A percentile compares a stretch with the other conserved stretches of the same genome.
Evolutionary conservation across 129 eudicot species (phyloP).

Genomic region (Rutidosis leptorrhynchoides): DNA sequence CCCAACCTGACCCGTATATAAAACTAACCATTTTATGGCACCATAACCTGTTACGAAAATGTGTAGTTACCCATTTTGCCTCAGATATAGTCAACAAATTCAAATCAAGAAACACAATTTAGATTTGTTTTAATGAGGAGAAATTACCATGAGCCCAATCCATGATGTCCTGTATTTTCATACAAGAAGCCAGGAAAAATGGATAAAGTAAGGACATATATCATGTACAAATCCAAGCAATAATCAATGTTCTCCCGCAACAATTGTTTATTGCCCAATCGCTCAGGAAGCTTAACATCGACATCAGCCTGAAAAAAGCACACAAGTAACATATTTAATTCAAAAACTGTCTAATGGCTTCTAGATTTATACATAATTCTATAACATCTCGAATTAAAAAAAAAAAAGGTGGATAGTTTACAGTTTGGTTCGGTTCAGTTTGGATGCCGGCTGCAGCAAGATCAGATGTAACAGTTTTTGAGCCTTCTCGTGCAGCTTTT

Average conservation of each 20-base stretch:
- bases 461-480: conserved; percentile 68
- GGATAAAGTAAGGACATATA: conserved; percentile 61
- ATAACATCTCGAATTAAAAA: no score
- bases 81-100: background rate
- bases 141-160: conserved; percentile 63
- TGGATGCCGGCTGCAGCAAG: conserved; percentile 76
- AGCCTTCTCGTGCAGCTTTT: conserved; percentile 68
- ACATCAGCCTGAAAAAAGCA: conserved; percentile 35
- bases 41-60: no score
- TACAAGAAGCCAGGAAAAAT: conserved; percentile 73
- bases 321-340: background rate
- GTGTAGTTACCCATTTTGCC: background rate
- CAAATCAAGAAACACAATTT: background rate
- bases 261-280: conserved; percentile 50
- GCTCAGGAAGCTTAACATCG: conserved; percentile 28
- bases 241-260: conserved; percentile 55
- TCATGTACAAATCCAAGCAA: conserved; percentile 47
- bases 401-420: background rate
- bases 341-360: no score
- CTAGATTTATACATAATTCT: no score
- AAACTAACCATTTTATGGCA: no score
- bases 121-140: background rate
- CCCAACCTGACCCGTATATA: background rate
- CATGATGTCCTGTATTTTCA: conserved; percentile 67
- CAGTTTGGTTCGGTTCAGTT: conserved; percentile 27